These are phyloP conservation scores for Trematosphaeria pertusa DNA, from an alignment of 2,329 filamentous ascomycete species.

Conservation along the genomic window DNA sequence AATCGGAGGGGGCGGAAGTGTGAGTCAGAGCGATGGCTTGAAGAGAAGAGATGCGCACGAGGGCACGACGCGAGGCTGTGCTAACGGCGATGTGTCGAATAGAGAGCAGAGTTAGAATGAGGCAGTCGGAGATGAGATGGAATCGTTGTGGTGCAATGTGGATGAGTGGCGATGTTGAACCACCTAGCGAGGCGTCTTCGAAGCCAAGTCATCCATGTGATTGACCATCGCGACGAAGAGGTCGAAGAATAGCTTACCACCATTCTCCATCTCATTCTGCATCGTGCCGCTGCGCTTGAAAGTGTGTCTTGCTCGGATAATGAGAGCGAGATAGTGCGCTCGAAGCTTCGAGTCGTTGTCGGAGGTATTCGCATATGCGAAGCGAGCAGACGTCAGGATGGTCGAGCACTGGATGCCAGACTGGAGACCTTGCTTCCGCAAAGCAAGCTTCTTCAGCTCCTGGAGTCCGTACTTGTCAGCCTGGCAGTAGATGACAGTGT, in stretches of 20 bases:
- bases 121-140: conserved; percentile 25
- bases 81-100: conserved; percentile 14
- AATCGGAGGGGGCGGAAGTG: conserved; percentile 17
- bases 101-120: conserved; percentile 13
- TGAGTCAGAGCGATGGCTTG: conserved; percentile 27
- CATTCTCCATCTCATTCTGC: conserved; percentile 92
- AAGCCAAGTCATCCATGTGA: conserved; percentile 65
- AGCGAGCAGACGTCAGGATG: conserved; percentile 86
- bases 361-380: conserved; percentile 86
- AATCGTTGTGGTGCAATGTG: conserved; percentile 6
- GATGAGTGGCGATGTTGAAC: conserved; percentile 14
- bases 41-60: conserved; percentile 26
- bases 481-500: conserved; percentile 89
- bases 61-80: conserved; percentile 18
- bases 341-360: conserved; percentile 90
- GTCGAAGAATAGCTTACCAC: conserved; percentile 89
- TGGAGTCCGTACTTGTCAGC: conserved; percentile 84
- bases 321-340: conserved; percentile 89
- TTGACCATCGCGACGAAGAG: conserved; percentile 93
- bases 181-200: conserved; percentile 38
- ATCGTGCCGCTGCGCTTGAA: conserved; percentile 95
- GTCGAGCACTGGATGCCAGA: conserved; percentile 84
- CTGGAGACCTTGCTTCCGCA: conserved; percentile 89
- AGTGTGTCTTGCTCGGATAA: conserved; percentile 84
- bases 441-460: conserved; percentile 81